Conservation (phyloP, 768 basidiomycete species). For the Porphyrellus cyaneotinctus region DNA sequence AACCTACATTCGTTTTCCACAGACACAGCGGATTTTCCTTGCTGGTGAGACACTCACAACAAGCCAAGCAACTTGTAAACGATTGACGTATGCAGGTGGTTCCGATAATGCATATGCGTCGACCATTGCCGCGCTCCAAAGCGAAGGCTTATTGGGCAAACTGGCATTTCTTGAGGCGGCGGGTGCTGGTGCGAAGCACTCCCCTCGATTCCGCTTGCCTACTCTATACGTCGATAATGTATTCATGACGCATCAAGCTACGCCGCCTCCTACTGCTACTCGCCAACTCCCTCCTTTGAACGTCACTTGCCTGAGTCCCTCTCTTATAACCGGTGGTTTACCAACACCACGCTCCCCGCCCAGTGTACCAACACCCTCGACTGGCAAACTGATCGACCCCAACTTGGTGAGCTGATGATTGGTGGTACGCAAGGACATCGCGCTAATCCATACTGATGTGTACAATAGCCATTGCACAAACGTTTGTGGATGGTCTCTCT, state of each 20-base stretch:
- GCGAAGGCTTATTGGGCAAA: constrained; percentile 62
- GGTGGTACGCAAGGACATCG: background rate
- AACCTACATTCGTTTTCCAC: constrained; percentile 67
- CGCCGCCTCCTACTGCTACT: constrained; percentile 22
- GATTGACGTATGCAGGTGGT: constrained; percentile 41
- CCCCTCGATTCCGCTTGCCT: constrained; percentile 48
- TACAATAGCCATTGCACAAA: constrained; percentile 66
- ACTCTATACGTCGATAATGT: constrained; percentile 50
- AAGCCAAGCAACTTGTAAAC: background rate
- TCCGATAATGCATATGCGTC: constrained; percentile 52
- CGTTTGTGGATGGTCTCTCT: constrained; percentile 43
- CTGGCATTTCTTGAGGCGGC: constrained; percentile 57
- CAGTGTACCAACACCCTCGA: constrained; percentile 28
- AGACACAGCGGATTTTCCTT: constrained; percentile 70
- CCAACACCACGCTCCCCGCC: constrained; percentile 64
- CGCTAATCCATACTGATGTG: constrained; percentile 7
- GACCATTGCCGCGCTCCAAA: constrained; percentile 54
- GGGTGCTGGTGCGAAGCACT: constrained; percentile 39
- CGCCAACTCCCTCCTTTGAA: constrained; percentile 46
- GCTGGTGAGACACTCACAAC: constrained; percentile 43
- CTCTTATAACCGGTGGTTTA: constrained; percentile 54
- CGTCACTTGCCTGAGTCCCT: constrained; percentile 38
- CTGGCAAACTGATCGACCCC: constrained; percentile 51
- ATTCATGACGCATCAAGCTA: constrained; percentile 35
- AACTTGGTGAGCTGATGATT: constrained; percentile 46